A percentile compares a stretch with the other conserved stretches of the same genome.
Evolutionary conservation across 352 stramenopile species (phyloP).

Genomic region (Plasmopara muralis): DNA sequence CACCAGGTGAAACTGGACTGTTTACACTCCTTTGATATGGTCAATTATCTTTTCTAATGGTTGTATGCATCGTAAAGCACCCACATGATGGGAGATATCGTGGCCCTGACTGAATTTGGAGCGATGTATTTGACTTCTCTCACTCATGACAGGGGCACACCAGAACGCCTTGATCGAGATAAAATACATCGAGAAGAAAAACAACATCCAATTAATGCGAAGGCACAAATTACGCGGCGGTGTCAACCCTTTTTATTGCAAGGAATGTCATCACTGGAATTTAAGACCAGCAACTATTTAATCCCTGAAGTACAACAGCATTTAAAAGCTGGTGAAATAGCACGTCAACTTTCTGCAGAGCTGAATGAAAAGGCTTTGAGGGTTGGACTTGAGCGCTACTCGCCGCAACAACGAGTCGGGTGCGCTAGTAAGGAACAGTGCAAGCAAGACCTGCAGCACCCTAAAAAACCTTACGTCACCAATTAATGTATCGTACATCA

Average conservation of each 20-base stretch:
- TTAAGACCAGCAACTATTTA: constrained; percentile 34
- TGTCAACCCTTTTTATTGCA: constrained; percentile 44
- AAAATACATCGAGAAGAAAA: constrained; percentile 11
- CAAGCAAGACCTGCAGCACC: constrained; percentile 17
- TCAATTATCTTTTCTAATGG: not conserved
- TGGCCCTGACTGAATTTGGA: constrained; percentile 46
- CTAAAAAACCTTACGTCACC: constrained; percentile 12
- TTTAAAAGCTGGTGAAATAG: constrained; percentile 10
- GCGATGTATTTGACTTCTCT: constrained; percentile 27
- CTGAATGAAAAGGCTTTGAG: constrained; percentile 36
- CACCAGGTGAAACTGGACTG: constrained; percentile 16
- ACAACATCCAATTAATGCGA: constrained; percentile 10
- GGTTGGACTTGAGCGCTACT: constrained; percentile 34
- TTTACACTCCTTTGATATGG: not conserved
- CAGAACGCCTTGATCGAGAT: constrained; percentile 10
- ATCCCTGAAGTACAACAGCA: constrained; percentile 29
- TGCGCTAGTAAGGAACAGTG: too few species aligned
- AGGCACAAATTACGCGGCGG: constrained; percentile 27
- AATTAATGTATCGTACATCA: constrained; percentile 16
- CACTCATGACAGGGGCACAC: constrained; percentile 7
- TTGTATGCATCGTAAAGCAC: constrained; percentile 4
- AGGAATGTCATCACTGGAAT: constrained; percentile 31
- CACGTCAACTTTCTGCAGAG: constrained; percentile 7
- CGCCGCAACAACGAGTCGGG: too few species aligned
- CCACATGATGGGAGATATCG: constrained; percentile 36